phyloP scores from a whole-genome alignment of 2,329 filamentous ascomycete species.

The Emericellopsis cladophorae region DNA sequence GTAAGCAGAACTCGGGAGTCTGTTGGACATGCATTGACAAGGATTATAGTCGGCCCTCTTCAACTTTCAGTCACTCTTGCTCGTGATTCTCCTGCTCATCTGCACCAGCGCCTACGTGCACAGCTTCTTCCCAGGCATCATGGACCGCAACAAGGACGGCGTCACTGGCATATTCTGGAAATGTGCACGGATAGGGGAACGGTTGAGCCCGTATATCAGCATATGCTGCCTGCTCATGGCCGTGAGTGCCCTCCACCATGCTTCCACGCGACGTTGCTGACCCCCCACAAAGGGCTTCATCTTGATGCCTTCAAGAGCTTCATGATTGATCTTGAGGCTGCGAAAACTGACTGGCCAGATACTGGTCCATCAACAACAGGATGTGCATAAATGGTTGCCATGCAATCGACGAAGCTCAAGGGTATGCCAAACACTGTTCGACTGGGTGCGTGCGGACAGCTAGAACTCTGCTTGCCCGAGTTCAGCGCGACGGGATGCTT shows the following conservation, averaged over 20 bases:
- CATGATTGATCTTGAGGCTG: too few relatives aligned
- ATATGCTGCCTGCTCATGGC: conserved; percentile 91
- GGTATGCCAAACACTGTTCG: too few relatives aligned
- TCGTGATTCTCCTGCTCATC: conserved; percentile 88
- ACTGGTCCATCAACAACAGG: too few relatives aligned
- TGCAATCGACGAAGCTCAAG: too few relatives aligned
- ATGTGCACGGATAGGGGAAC: conserved; percentile 80
- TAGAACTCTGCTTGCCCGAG: too few relatives aligned
- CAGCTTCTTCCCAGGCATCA: conserved; percentile 74
- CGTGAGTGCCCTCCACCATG: conserved; percentile 32
- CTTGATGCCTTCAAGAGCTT: background rate
- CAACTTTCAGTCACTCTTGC: conserved; percentile 94
- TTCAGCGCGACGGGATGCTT: too few relatives aligned
- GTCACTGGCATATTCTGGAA: conserved; percentile 91
- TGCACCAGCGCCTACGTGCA: conserved; percentile 94
- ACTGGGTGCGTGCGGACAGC: too few relatives aligned
- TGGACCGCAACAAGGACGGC: conserved; percentile 86
- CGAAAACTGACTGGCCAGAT: too few relatives aligned
- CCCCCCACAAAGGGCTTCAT: background rate
- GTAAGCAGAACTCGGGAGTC: too few relatives aligned
- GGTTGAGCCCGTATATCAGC: conserved; percentile 89
- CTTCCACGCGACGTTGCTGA: background rate
- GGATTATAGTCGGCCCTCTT: conserved; percentile 72
- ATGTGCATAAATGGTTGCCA: too few relatives aligned
- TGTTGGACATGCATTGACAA: background rate